Conservation (phyloP, 2,329 filamentous ascomycete genomes). For the Beauveria brongniartii region DNA sequence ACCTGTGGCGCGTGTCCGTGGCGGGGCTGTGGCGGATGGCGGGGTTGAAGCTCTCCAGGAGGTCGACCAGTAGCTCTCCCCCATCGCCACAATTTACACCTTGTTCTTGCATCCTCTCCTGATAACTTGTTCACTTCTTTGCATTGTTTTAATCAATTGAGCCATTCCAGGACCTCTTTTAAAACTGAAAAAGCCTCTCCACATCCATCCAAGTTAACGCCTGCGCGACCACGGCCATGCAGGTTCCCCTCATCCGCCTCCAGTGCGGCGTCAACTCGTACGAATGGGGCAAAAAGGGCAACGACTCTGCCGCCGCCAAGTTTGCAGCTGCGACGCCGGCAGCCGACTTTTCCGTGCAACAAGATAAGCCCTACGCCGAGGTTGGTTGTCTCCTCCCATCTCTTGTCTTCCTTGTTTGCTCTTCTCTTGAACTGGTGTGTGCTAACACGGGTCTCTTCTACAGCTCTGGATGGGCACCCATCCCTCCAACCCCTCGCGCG, state of each 20-base stretch:
- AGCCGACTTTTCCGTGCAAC: conserved; percentile 65
- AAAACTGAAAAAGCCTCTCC: background rate
- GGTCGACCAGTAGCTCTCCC: background rate
- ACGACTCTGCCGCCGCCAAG: conserved; percentile 77
- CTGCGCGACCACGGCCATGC: conserved; percentile 36
- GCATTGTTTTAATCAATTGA: background rate
- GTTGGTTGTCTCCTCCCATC: conserved; percentile 35
- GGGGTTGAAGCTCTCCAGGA: background rate
- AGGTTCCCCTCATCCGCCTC: conserved; percentile 76
- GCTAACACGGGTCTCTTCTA: background rate
- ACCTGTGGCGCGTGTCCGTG: background rate
- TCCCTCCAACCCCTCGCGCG: conserved; percentile 88
- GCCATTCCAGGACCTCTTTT: background rate
- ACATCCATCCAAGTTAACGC: background rate
- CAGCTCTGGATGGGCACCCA: conserved; percentile 99
- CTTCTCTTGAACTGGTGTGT: background rate
- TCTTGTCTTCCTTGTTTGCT: too few relatives aligned
- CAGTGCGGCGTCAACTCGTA: conserved; percentile 96
- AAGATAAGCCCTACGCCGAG: conserved; percentile 91
- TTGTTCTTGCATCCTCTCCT: background rate
- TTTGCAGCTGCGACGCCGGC: conserved; percentile 81
- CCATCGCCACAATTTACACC: background rate
- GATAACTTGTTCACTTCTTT: background rate
- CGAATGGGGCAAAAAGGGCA: conserved; percentile 95
- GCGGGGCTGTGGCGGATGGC: background rate